Evolutionary conservation across 129 eudicot species (phyloP), one percentile per base, ranked within the genome.

Genomic region (Ambrosia trifida): DNA sequence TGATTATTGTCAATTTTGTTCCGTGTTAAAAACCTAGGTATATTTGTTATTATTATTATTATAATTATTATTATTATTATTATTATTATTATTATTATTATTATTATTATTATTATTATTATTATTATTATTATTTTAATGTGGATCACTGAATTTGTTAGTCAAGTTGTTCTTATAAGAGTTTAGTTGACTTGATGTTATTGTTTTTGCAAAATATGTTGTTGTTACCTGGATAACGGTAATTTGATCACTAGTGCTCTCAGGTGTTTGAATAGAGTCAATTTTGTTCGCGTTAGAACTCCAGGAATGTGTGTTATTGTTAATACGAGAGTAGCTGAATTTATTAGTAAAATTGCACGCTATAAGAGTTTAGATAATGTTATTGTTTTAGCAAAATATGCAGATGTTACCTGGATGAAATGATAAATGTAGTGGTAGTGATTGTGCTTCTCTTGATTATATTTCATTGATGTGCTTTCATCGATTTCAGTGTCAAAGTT

Each of bases 161-260:
- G 31, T 6, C 11, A 7, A 46, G 14, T 54, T 56, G n/a, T 20
- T 17, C 49, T 0, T 47, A 0, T 14, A 28, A 4, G 59, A 70
- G 75, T 11, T 53, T 36, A 54, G 5, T 12, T 52, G 64, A 4
- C 1, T 24, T 38, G 43, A 11, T 61, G 69, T 30, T 72, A 11
- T 11, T 72, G 46, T 56, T 28, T 11, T 24, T 12, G 64, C 64
- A 4, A 31, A 30, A 30, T 31, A 58, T 58, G 41, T 40, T 0
- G 18, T 58, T 5, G 41, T 24, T 58, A 30, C 41, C 64, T 58
- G 4, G 64, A 58, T 1, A 63, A 70, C 51, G 81, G 81, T 78
- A 78, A 41, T 32, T 43, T 30, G 13, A 11, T n/a, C 10, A 0
- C 68, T 1, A 51, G 16, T 68, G 56, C 36, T 17, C 59, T 38